Percentiles rank a stretch among this genome's conserved stretches.
These are phyloP conservation scores for Trametes cubensis DNA, from an alignment of 768 basidiomycete species.

Conservation along the genomic window DNA sequence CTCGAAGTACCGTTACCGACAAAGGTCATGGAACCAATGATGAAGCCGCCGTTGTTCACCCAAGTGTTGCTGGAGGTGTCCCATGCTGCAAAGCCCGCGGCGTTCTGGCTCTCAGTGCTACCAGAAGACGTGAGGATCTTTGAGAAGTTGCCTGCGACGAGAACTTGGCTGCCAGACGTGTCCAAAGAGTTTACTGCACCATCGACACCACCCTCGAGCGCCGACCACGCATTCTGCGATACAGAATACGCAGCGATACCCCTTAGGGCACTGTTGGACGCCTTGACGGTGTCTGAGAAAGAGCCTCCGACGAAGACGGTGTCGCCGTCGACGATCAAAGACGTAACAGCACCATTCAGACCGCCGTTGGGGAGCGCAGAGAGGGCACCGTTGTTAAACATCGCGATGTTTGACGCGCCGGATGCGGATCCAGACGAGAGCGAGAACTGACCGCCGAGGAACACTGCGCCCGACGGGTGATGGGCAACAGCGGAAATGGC, in stretches of 20 bases:
- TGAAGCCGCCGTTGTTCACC: slow-evolving; percentile 75
- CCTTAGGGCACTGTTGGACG: slow-evolving; percentile 54
- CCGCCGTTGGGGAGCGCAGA: slow-evolving; percentile 62
- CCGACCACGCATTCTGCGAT: slow-evolving; percentile 60
- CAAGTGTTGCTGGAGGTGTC: slow-evolving; percentile 60
- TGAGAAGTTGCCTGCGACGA: slow-evolving; percentile 80
- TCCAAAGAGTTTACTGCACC: slow-evolving; percentile 70
- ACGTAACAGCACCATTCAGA: slow-evolving; percentile 76
- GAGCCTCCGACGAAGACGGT: slow-evolving; percentile 84
- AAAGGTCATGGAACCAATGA: slow-evolving; percentile 71
- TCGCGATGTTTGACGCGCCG: slow-evolving; percentile 70
- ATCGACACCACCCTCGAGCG: slow-evolving; percentile 74
- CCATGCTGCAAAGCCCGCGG: slow-evolving; percentile 78
- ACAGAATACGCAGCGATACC: slow-evolving; percentile 77
- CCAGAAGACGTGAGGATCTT: slow-evolving; percentile 42
- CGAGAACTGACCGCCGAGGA: slow-evolving; percentile 78
- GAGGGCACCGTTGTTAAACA: slow-evolving; percentile 63
- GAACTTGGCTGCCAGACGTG: slow-evolving; percentile 51
- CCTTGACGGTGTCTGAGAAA: slow-evolving; percentile 69
- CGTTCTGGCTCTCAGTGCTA: slow-evolving; percentile 30
- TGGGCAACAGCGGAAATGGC: slow-evolving; percentile 60
- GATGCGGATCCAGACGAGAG: slow-evolving; percentile 57
- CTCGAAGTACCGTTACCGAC: slow-evolving; percentile 66
- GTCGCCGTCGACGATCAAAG: slow-evolving; percentile 64
- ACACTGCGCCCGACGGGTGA: slow-evolving; percentile 65